These are phyloP conservation scores for Eremochloa ophiuroides DNA, from an alignment of 176 grass and related monocot genomes.

Conservation along the genomic window DNA sequence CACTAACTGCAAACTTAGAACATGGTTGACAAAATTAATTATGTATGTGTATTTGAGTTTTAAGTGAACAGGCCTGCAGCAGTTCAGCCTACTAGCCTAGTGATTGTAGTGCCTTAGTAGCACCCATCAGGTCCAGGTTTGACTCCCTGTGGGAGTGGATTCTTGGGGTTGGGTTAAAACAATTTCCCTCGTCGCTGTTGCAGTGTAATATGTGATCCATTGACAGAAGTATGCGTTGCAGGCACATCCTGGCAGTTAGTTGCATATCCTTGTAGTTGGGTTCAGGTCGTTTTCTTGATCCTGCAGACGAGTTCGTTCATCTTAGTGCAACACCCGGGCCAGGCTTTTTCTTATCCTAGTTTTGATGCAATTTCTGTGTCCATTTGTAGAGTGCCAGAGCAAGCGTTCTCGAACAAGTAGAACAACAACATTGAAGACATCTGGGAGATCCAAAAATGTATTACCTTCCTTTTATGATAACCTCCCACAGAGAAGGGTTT, in stretches of 20 bases:
- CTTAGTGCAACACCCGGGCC: neutral
- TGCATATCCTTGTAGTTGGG: too few species aligned
- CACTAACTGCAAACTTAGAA: neutral
- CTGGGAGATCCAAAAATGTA: neutral
- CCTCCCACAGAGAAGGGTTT: constrained; percentile 22
- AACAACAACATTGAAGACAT: constrained; percentile 4
- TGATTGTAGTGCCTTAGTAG: neutral
- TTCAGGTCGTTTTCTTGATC: neutral
- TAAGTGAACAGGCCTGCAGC: neutral
- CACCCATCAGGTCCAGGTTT: neutral
- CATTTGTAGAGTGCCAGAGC: constrained; percentile 35
- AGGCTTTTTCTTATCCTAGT: neutral
- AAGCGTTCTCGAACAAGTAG: constrained; percentile 40
- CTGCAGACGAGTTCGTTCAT: neutral
- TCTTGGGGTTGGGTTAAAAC: neutral
- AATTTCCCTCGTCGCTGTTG: neutral
- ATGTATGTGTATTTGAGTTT: neutral
- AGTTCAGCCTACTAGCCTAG: neutral
- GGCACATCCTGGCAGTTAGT: too few species aligned
- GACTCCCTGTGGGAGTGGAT: neutral
- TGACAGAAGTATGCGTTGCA: neutral
- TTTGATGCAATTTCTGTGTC: constrained; percentile 1
- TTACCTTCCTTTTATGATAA: constrained; percentile 30
- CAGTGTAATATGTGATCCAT: neutral
- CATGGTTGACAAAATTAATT: neutral